Evolutionary conservation across 164 flowering plant genomes (phyloP).

Genomic region (Warburgia ugandensis): DNA sequence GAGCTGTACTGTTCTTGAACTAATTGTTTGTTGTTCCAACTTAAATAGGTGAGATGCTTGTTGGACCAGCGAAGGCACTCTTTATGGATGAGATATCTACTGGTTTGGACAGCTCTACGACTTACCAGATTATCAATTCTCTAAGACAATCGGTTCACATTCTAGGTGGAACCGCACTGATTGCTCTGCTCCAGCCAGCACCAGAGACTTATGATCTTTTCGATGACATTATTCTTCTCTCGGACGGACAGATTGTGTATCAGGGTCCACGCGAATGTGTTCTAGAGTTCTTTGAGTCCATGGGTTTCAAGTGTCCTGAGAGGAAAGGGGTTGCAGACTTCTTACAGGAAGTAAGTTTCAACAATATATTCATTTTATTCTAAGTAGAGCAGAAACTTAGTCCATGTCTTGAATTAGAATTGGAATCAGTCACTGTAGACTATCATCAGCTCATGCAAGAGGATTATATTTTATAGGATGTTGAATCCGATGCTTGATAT

Average conservation of each 20-base stretch:
- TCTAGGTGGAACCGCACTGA: conserved; percentile 51
- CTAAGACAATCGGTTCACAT: conserved; percentile 48
- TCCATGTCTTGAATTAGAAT: too few relatives aligned
- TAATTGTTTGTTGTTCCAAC: neutral
- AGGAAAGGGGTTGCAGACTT: conserved; percentile 72
- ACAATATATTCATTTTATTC: neutral
- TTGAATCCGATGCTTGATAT: neutral
- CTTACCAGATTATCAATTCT: conserved; percentile 61
- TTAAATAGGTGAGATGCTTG: conserved; percentile 66
- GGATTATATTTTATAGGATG: too few relatives aligned
- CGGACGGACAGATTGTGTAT: conserved; percentile 67
- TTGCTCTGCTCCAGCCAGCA: conserved; percentile 83
- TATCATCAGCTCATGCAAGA: too few relatives aligned
- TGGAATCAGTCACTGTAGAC: too few relatives aligned
- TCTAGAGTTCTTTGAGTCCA: conserved; percentile 49
- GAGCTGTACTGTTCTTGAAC: neutral
- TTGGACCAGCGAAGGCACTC: conserved; percentile 63
- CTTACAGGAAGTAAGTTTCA: conserved; percentile 53
- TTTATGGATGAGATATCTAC: conserved; percentile 93
- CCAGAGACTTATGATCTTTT: conserved; percentile 77
- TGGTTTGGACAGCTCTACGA: conserved; percentile 81
- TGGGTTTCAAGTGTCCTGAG: conserved; percentile 65
- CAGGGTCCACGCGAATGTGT: conserved; percentile 69
- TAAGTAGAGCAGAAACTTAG: too few relatives aligned
- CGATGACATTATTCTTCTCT: conserved; percentile 66